phyloP scores from a whole-genome alignment of 352 stramenopile genomes.

The Phytophthora constricta region DNA sequence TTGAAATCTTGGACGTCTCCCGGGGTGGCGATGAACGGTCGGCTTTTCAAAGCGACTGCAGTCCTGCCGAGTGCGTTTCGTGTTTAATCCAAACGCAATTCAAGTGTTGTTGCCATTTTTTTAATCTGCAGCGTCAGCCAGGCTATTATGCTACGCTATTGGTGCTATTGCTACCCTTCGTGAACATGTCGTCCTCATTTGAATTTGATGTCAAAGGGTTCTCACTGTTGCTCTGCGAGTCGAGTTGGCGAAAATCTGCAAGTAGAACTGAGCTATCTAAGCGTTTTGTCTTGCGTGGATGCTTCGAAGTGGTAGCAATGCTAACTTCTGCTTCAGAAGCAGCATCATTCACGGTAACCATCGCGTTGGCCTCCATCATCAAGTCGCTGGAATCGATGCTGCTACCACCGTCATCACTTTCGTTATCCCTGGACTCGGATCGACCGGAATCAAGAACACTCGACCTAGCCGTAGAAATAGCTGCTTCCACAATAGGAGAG shows the following conservation, averaged over 20 bases:
- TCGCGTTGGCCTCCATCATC: constrained; percentile 43
- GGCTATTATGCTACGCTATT: too few species aligned
- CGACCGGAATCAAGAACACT: constrained; percentile 3
- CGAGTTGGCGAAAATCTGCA: constrained; percentile 26
- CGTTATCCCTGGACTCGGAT: constrained; percentile 6
- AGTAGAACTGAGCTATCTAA: constrained; percentile 24
- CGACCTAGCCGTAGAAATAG: neutral
- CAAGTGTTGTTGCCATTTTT: too few species aligned
- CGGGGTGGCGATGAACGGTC: constrained; percentile 21
- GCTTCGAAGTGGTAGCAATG: neutral
- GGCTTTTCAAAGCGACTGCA: neutral
- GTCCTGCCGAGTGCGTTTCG: neutral
- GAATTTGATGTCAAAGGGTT: neutral
- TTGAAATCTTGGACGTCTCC: constrained; percentile 21
- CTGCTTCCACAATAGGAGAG: neutral
- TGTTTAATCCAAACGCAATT: too few species aligned
- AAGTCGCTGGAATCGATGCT: constrained; percentile 46
- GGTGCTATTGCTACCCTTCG: neutral
- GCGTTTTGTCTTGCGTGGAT: constrained; percentile 11
- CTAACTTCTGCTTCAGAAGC: neutral
- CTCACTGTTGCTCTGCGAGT: constrained; percentile 5
- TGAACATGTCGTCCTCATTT: neutral
- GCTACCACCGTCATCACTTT: constrained; percentile 9
- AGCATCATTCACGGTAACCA: constrained; percentile 17
- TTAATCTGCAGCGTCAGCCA: too few species aligned